Evolutionary conservation across 108 stramenopile genomes (phyloP), one percentile per base, ranked within the genome.

Genomic region (Parietichytrium sp.): DNA sequence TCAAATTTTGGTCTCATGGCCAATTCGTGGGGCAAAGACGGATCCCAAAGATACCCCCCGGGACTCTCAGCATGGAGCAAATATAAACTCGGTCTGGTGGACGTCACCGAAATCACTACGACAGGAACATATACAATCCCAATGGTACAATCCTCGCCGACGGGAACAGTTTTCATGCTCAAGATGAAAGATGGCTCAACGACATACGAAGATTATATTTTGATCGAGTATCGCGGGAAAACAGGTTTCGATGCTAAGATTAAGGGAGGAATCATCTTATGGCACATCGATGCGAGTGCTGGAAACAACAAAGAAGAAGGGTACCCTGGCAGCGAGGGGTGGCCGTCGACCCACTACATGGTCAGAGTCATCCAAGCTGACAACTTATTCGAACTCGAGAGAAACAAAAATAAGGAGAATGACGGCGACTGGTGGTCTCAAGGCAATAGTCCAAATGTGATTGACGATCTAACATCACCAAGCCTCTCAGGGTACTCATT

Each of bases 261-360:
- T 16, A 33, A 79, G 23, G 90, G 88, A 27, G 92, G 92, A 4
- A 79, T 92, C 72, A 87, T 90, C 27, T 88, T 92, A 51, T 92
- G 78, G 78, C 89, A 91, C 38, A 82, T 91, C 53, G 92, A 92
- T 50, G 86, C 87, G 29, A 87, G 82, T 42, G 50, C 49, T 47
- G 47, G 51, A 47, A 49, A 31, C 27, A 84, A 87, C 42, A 77
- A 51, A 29, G 54, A 77, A 47, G 36, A 54, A 27, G 91, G 91
- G 1, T 83, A 85, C 81, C 91, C 92, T 1, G 82, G 54, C 4
- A 83, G 89, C 47, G 50, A 31, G 15, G 79, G 50, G 7, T 94
- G 91, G 91, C 93, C 93, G 2, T 38, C 80, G 31, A 91, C 92
- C 23, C 92, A 93, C 82, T 93, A 93, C 77, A 48, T 79, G 49